Evolutionary conservation across 176 grass and related monocot genomes (phyloP), one percentile per base, ranked within the genome.

Genomic region (Avena atlantica): DNA sequence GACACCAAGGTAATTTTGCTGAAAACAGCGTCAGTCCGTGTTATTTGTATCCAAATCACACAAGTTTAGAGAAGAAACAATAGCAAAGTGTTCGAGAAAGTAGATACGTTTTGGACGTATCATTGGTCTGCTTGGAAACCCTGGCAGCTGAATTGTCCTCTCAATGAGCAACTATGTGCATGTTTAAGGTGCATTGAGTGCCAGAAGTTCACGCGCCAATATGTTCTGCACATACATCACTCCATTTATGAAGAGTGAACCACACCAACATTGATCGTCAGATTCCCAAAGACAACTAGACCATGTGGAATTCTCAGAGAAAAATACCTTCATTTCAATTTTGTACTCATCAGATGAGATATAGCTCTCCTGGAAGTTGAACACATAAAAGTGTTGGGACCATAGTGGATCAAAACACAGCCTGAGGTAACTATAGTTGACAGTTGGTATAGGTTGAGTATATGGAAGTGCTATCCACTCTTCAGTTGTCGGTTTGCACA

Each of bases 371-470:
- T 70, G 9, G 37, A 80, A 80, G 19, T 74, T 70, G n/a, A 89
- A 42, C 70, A 89, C 62, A 20, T 66, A 58, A 10, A 89, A 89
- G 10, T 85, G 31, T 16, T 31, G 36, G 5, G 82, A 85, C 19
- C 65, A 13, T 51, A 47, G 60, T 61, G 88, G 88, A 74, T 85
- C 61, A 12, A 79, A 81, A 37, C 50, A 51, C 70, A 89, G 51
- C 9, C 2, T 12, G 3, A 44, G 17, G 4, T 12, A 0, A 47
- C 23, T 11, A 49, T 42, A 34, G 45, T n/a, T n/a, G n/a, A n/a
- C n/a, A n/a, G 61, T 51, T 21, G 27, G 19, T 16, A 48, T 15
- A 13, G 14, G 40, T 24, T 37, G 27, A 11, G 80, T 51, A 36
- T 66, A 45, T 1, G 70, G 65, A 27, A 90, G 37, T 52, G n/a